Base-by-base conservation (phyloP, 2,329 filamentous ascomycete genomes). In the Fusarium austroafricanum region DNA sequence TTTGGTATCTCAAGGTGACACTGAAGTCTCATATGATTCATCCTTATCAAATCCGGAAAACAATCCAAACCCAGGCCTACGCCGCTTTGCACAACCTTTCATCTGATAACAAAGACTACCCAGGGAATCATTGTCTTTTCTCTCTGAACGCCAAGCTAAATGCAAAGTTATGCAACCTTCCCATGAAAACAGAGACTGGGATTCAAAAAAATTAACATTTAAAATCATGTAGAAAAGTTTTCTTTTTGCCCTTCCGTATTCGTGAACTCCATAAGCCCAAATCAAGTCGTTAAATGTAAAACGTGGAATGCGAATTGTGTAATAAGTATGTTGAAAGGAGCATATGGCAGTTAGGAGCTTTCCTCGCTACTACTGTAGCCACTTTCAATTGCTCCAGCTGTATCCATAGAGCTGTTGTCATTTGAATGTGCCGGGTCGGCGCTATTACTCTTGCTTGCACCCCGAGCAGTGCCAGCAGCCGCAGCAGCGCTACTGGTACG, bases 351-450 rank as follows among this genome's bases (percentile, higher is more conserved):
- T 60, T 39, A 72, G 5, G 33, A 23, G 21, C 66, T 74, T 35
- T 78, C 76, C 54, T 80, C 76, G 12, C 72, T 71, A 26, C 79
- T 79, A 43, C 75, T 81, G 55, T 79, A 80, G 1, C 77, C 76
- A 53, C 81, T 83, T 59, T 75, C 75, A 2, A 75, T 73, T 6
- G 75, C 80, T 6, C 80, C 80, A 17, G 77, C 80, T 3, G 81
- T 83, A 6, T 81, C 81, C 10, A 74, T 75, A 5, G 81, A 83
- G 31, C 79, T 82, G 8, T 75, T 75, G 20, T 68, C 71, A 0
- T 75, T 72, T 1, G 75, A 74, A 10, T 70, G 54, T 12, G 66
- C 63, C 4, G 68, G 59, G 10, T 79, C 75, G 9, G 64, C 67
- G 39, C 71, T 76, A 12, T 73, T 71, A 37, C 75, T 80, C 50